Evolutionary conservation across 2,329 filamentous ascomycete species (phyloP), one percentile per base, ranked within the genome.

Genomic region (Curvularia eragrostidis): DNA sequence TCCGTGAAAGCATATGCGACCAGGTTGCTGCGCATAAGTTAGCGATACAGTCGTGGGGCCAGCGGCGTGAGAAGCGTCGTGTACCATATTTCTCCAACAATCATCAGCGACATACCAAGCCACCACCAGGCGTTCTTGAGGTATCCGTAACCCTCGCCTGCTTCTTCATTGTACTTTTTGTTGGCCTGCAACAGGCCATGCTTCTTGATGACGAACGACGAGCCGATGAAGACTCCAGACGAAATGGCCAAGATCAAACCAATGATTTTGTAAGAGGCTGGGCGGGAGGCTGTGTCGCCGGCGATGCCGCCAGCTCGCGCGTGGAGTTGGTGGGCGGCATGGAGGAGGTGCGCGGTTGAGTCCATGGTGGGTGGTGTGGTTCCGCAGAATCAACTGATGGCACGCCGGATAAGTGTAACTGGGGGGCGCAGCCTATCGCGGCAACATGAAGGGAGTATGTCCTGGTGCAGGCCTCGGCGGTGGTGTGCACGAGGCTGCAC

Each of bases 1-100:
- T 98, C 95, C 62, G 95, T 95, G 70, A 98, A 98, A 55, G 93
- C 91, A 74, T 98, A 98, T 52, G 95, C 95, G 74, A 94, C 91
- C 75, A 98, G 96, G 79, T 99, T 99, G 43, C 56, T 58, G 13
- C 21, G 24, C n/a, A n/a, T 15, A 23, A 23, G 47, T 55, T 58
- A 55, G 52, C 23, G 39, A 21, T 36, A 15, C 34, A 28, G 85
- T 92, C 15, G 19, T 24, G 32, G 3, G n/a, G 12, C 44, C 38
- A 7, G 32, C 15, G 32, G n/a, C n/a, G n/a, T 19, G 36, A 15
- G 21, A 10, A 46, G 32, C 26, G 42, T 13, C 18, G 4, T 23
- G 51, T 58, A 58, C 55, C 55, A 96, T 55, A 97, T 87, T 78
- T 99, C 95, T 67, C 95, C 95, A 42, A 98, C 70, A 68, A 98